Percentiles rank a stretch among this genome's conserved stretches.
Evolutionary conservation across 2,329 filamentous ascomycete species (phyloP).

Genomic region (Cercospora sesami): DNA sequence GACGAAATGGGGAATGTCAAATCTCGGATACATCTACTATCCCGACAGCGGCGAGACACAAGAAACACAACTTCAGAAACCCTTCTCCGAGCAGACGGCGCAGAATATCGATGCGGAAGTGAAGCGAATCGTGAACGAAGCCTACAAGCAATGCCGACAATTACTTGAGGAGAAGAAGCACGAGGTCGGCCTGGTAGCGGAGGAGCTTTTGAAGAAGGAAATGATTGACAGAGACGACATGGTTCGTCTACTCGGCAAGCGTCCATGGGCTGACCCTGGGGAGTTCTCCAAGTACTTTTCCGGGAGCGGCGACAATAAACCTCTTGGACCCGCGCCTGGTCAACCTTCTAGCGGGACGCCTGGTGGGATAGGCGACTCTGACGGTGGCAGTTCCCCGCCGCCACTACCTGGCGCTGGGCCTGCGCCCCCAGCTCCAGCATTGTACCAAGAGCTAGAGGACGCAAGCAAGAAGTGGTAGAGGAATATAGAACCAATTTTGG

Average conservation of each 20-base stretch:
- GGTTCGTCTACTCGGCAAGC: constrained; percentile 78
- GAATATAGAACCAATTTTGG: not conserved
- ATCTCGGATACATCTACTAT: constrained; percentile 90
- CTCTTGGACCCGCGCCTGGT: constrained; percentile 22
- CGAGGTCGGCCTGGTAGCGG: constrained; percentile 84
- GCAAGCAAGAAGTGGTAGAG: constrained; percentile 23
- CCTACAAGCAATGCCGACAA: constrained; percentile 85
- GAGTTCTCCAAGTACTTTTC: constrained; percentile 94
- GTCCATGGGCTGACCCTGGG: constrained; percentile 79
- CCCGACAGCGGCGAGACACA: constrained; percentile 54
- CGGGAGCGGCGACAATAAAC: constrained; percentile 34
- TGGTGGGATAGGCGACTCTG: constrained; percentile 21
- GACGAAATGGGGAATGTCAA: constrained; percentile 98
- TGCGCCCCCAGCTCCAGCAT: constrained; percentile 32
- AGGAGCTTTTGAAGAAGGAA: constrained; percentile 91
- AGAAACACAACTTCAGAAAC: constrained; percentile 77
- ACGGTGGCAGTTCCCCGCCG: constrained; percentile 25
- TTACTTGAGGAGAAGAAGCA: constrained; percentile 82
- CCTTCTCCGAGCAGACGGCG: constrained; percentile 91
- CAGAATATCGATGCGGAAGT: constrained; percentile 91
- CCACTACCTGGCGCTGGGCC: constrained; percentile 26
- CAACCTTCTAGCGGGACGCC: constrained; percentile 16
- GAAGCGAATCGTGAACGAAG: constrained; percentile 84
- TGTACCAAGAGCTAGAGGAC: constrained; percentile 32
- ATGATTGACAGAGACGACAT: constrained; percentile 89